Evolutionary conservation across 306 rosid species (phyloP).

Genomic region (Mimosa pudica): DNA sequence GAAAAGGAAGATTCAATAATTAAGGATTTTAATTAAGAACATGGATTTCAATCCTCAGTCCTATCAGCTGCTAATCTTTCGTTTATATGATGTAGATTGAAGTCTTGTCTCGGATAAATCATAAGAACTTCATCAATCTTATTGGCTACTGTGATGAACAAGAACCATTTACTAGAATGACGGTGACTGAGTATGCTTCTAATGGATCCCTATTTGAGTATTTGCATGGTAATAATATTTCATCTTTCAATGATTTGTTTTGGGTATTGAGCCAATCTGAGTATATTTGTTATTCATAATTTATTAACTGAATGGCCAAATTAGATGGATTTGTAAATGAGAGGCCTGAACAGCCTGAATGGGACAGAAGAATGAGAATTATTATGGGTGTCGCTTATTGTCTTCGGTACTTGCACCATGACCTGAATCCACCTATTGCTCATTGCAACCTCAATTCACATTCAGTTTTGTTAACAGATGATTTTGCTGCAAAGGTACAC

Average conservation of each 20-base stretch:
- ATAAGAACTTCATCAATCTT: conserved; percentile 88
- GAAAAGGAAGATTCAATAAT: conserved; percentile 5
- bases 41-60: conserved; percentile 7
- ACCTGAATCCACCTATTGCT: conserved; percentile 74
- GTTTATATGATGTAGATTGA: conserved; percentile 62
- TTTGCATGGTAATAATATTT: conserved; percentile 71
- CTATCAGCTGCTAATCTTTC: conserved; percentile 9
- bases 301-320: conserved; percentile 7
- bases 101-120: conserved; percentile 76
- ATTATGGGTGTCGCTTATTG: conserved; percentile 91
- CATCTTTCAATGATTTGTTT: neutral
- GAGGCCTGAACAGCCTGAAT: conserved; percentile 78
- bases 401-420: conserved; percentile 92
- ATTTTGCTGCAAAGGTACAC: conserved; percentile 86
- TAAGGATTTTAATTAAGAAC: neutral
- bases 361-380: conserved; percentile 80
- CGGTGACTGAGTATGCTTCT: conserved; percentile 94
- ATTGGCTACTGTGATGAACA: conserved; percentile 92
- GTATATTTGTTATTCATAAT: conserved; percentile 16
- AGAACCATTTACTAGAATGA: conserved; percentile 87
- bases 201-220: conserved; percentile 81
- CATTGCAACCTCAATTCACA: conserved; percentile 54
- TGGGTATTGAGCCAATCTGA: neutral
- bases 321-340: conserved; percentile 45
- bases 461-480: conserved; percentile 71